Evolutionary conservation across 768 basidiomycete genomes (phyloP).

Genomic region (Kwoniella dejecticola): DNA sequence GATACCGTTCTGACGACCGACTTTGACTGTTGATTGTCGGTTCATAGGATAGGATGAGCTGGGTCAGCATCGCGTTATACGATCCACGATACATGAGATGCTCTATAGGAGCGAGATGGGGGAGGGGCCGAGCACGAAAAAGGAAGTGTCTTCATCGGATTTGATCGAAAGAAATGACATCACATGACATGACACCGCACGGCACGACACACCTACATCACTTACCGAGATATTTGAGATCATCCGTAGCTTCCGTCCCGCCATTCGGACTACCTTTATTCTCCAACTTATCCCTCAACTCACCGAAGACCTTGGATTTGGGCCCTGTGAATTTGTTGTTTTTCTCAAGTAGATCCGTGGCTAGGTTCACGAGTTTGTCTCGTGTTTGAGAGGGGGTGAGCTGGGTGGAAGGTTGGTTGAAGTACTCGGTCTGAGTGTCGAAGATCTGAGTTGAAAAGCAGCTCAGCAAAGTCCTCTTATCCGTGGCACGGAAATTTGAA

Average conservation of each 20-base stretch:
- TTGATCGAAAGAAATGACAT: too few relatives aligned
- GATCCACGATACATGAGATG: too few relatives aligned
- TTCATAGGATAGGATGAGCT: too few relatives aligned
- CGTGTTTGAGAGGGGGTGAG: slow-evolving; percentile 73
- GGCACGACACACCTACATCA: too few relatives aligned
- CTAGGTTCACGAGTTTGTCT: slow-evolving; percentile 64
- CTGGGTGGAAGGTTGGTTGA: slow-evolving; percentile 70
- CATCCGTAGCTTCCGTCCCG: slow-evolving; percentile 77
- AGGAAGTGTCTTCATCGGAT: too few relatives aligned
- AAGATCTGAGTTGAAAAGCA: slow-evolving; percentile 64
- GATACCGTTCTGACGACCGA: slow-evolving; percentile 83
- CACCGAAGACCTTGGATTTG: slow-evolving; percentile 61
- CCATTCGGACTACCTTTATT: slow-evolving; percentile 71
- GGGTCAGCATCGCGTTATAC: too few relatives aligned
- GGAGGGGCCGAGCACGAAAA: too few relatives aligned
- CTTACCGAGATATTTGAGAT: slow-evolving; percentile 85
- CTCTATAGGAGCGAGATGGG: too few relatives aligned
- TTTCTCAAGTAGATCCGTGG: slow-evolving; percentile 36
- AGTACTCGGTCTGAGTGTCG: slow-evolving; percentile 74
- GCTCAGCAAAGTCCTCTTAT: neutral
- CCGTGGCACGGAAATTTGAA: neutral
- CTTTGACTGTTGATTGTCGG: slow-evolving; percentile 79
- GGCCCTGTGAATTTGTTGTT: slow-evolving; percentile 60
- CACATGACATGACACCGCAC: too few relatives aligned
- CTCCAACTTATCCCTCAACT: slow-evolving; percentile 66